Evolutionary conservation across 305 asterid genomes (phyloP), one percentile per base, ranked within the genome.

Genomic region (Fraxinus xanthoxyloides): DNA sequence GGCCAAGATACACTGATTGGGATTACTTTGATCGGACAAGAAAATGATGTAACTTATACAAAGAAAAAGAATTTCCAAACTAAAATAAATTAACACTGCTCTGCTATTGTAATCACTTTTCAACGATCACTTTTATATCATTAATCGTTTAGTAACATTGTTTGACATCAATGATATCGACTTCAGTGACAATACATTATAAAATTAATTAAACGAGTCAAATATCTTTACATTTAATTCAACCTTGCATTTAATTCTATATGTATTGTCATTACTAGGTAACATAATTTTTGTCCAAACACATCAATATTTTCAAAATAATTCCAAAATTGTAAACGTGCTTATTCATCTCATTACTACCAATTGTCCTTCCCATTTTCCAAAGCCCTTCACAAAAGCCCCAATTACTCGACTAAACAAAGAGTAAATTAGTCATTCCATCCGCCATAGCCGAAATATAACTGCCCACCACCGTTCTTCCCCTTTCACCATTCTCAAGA

Each of bases 401-500:
- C 34, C 72, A 63, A 26, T 63, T 63, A 63, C 72, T 63, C 34
- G 4, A 63, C 19, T 63, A 63, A 23, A 56, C 72, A 24, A 24
- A 63, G 34, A 24, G n/a, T 24, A 63, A 23, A 61, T 23, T 24
- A 63, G 34, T 63, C 31, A 24, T 63, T 23, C 72, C 31, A 24
- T 23, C 72, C 72, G 30, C 72, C 34, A 23, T 26, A 1, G 34
- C 7, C 5, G 72, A 63, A 63, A 63, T 63, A 70, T 70, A 70
- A 70, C 75, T 17, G 13, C 24, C 43, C 38, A 30, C 75, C 75
- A 30, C 34, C 75, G 7, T 30, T 43, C 51, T 70, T 70, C 0
- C 75, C 43, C 43, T 70, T 70, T 70, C 75, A 13, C 75, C 75
- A 70, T 70, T 70, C 35, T 70, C 75, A 15, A 70, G 75, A 70